These are phyloP conservation scores for Tuber borchii DNA, from an alignment of 495 filamentous ascomycete species.

Conservation along the genomic window DNA sequence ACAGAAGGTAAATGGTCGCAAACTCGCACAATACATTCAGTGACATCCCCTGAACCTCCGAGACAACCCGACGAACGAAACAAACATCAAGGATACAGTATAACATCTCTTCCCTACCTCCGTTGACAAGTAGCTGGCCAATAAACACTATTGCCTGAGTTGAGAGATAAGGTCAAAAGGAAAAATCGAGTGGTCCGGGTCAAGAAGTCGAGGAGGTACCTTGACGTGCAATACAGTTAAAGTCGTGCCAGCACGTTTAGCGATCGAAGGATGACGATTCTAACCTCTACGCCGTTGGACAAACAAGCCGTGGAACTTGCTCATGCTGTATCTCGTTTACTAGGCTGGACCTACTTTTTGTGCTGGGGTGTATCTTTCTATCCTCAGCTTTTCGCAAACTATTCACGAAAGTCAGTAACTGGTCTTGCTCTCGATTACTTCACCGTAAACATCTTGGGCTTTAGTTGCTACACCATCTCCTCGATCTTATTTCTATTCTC, in stretches of 20 bases:
- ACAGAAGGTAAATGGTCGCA: neutral
- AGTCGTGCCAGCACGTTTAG: neutral
- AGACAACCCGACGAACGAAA: neutral
- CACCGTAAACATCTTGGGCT: constrained; percentile 64
- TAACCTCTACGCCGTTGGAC: neutral
- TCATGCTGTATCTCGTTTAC: constrained; percentile 47
- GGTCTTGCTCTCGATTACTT: constrained; percentile 85
- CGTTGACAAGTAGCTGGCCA: neutral
- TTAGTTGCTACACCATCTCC: constrained; percentile 69
- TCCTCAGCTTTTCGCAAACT: constrained; percentile 77
- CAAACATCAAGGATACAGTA: neutral
- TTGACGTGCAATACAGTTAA: neutral
- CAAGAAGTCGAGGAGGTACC: neutral
- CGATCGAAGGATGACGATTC: neutral
- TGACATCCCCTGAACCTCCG: neutral
- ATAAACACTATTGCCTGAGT: neutral
- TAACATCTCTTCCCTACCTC: neutral
- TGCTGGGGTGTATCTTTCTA: constrained; percentile 88
- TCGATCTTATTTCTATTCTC: constrained; percentile 70
- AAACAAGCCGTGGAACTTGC: constrained; percentile 7
- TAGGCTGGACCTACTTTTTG: constrained; percentile 59
- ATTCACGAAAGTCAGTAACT: constrained; percentile 62
- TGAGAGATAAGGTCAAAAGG: neutral
- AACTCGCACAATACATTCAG: neutral
- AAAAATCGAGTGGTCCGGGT: neutral